Evolutionary conservation across 768 basidiomycete species (phyloP), one percentile per base, ranked within the genome.

Genomic region (Mycena vitilis): DNA sequence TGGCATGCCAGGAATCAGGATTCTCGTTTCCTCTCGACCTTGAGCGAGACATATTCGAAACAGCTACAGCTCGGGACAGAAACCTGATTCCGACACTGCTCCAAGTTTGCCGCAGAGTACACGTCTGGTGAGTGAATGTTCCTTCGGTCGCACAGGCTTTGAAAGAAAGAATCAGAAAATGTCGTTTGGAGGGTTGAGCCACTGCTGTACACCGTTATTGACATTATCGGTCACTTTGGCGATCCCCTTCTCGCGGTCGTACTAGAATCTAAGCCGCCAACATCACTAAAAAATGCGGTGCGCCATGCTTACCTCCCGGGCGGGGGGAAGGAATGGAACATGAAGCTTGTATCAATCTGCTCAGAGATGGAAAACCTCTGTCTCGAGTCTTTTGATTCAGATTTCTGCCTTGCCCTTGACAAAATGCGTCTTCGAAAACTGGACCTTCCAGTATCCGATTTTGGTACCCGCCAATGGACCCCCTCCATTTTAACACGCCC

Each of bases 151-250:
- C n/a, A n/a, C n/a, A n/a, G n/a, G n/a, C n/a, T n/a, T n/a, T n/a
- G n/a, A n/a, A n/a, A n/a, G n/a, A n/a, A n/a, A n/a, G n/a, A n/a
- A n/a, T n/a, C n/a, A n/a, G n/a, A n/a, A n/a, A n/a, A n/a, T n/a
- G n/a, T n/a, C n/a, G n/a, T n/a, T n/a, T n/a, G n/a, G n/a, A n/a
- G 63, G 63, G 18, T 64, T 25, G 63, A 64, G 16, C 63, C 63
- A 15, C 37, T 64, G 34, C 54, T 64, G 4, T 64, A 64, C 30
- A 23, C 23, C 11, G 54, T 64, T 23, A 13, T 64, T 2, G 0
- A n/a, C 15, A 22, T 57, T 5, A 4, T 2, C 2, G 1, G 22
- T 4, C 7, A 9, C 11, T 18, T 9, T 1, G 10, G 1, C 20
- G n/a, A 45, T n/a, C 11, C 55, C n/a, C 20, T 22, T 9, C 22